phyloP scores from a whole-genome alignment of 2,329 filamentous ascomycete species.

The Neospermospora avenae region DNA sequence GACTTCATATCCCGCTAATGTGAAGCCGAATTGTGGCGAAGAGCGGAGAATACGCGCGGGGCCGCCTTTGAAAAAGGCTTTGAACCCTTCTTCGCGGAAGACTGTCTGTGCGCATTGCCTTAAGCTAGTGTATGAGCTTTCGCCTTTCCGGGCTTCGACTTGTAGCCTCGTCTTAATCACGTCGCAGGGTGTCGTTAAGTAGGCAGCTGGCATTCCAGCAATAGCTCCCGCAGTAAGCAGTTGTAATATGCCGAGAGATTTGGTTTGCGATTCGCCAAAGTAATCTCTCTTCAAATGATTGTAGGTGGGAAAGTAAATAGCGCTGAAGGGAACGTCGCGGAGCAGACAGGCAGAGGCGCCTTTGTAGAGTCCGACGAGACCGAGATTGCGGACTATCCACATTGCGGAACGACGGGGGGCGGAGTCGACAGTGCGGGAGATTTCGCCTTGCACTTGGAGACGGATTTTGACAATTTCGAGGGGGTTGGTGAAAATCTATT shows the following conservation, averaged over 20 bases:
- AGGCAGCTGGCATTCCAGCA: slow-evolving; percentile 85
- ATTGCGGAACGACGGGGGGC: slow-evolving; percentile 87
- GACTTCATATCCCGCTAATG: slow-evolving; percentile 90
- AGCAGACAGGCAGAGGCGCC: slow-evolving; percentile 91
- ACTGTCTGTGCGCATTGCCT: slow-evolving; percentile 83
- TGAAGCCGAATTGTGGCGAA: slow-evolving; percentile 97
- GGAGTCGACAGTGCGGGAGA: slow-evolving; percentile 80
- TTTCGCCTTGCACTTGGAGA: slow-evolving; percentile 93
- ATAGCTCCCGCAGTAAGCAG: slow-evolving; percentile 94
- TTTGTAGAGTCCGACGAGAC: slow-evolving; percentile 93
- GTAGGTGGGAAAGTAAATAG: slow-evolving; percentile 98
- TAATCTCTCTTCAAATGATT: slow-evolving; percentile 89
- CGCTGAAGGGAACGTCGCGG: slow-evolving; percentile 95
- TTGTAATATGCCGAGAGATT: slow-evolving; percentile 87
- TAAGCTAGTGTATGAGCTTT: slow-evolving; percentile 81
- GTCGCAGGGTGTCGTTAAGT: slow-evolving; percentile 95
- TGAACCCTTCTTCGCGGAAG: slow-evolving; percentile 86
- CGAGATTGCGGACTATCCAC: slow-evolving; percentile 96
- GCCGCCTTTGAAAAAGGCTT: slow-evolving; percentile 97
- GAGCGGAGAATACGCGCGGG: slow-evolving; percentile 92
- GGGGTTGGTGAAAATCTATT: slow-evolving; percentile 90
- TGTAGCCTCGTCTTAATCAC: slow-evolving; percentile 99
- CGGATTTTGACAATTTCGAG: slow-evolving; percentile 99
- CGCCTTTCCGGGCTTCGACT: slow-evolving; percentile 95
- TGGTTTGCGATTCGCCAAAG: slow-evolving; percentile 83